These are phyloP conservation scores for Vitis vinifera DNA, from an alignment of 164 flowering plant genomes.

Conservation along the genomic window ASM3070453v1 NC_081814.1:26759001-26759500, in stretches of 20 bases:
- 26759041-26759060: constrained; percentile 29
- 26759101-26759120: not conserved
- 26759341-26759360: constrained; percentile 88
- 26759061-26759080: not conserved
- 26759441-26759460: no score
- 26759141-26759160: constrained; percentile 27
- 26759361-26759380: constrained; percentile 54
- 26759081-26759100: no score
- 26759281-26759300: no score
- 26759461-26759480: no score
- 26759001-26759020: constrained; percentile 24
- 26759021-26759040: constrained; percentile 21
- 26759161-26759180: constrained; percentile 38
- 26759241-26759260: not conserved
- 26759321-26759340: constrained; percentile 75
- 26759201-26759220: constrained; percentile 65
- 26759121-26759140: not conserved
- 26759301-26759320: constrained; percentile 9
- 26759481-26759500: no score
- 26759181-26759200: constrained; percentile 68
- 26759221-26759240: constrained; percentile 77
- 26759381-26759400: not conserved
- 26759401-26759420: not conserved
- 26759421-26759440: no score
- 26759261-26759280: not conserved